These are phyloP conservation scores for Farysia itapuensis DNA, from an alignment of 1,284 basidiomycete genomes.

Conservation along the genomic window DNA sequence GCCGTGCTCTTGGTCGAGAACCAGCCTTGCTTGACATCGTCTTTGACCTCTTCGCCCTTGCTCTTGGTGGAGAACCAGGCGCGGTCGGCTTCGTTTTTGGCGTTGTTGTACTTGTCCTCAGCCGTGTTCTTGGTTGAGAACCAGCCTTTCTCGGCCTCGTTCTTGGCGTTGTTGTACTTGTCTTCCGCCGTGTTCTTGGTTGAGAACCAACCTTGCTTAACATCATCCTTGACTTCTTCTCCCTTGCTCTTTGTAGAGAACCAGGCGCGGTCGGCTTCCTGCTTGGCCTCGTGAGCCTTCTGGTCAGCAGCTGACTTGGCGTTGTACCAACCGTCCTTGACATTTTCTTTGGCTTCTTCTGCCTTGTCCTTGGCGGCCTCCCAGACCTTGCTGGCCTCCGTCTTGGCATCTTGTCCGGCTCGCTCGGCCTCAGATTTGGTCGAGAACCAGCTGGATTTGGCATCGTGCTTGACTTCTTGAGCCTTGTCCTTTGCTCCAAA, in stretches of 20 bases:
- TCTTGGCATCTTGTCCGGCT: constrained; percentile 3
- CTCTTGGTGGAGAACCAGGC: constrained; percentile 16
- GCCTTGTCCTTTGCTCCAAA: constrained; percentile 16
- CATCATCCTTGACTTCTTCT: constrained; percentile 10
- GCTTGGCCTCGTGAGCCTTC: constrained; percentile 15
- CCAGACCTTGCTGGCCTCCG: constrained; percentile 2
- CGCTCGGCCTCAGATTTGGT: constrained; percentile 8
- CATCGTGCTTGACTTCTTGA: constrained; percentile 2
- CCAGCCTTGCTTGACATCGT: constrained; percentile 14
- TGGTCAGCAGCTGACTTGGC: constrained; percentile 7
- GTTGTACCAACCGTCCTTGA: constrained; percentile 13
- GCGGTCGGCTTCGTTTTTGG: background rate
- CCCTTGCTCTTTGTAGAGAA: constrained; percentile 8
- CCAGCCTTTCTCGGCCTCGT: constrained; percentile 16
- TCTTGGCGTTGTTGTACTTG: constrained; percentile 4
- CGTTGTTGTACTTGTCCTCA: constrained; percentile 4
- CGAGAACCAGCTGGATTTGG: constrained; percentile 8
- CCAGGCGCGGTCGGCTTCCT: constrained; percentile 1
- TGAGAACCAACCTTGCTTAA: constrained; percentile 18
- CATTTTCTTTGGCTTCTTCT: constrained; percentile 9
- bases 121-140: constrained; percentile 17
- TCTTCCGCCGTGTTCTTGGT: constrained; percentile 14
- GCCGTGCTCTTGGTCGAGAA: constrained; percentile 19
- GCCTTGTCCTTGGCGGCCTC: constrained; percentile 2
- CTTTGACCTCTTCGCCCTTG: constrained; percentile 17